Conservation (phyloP, 176 grass and related monocot genomes). For the Paspalum vaginatum region DNA sequence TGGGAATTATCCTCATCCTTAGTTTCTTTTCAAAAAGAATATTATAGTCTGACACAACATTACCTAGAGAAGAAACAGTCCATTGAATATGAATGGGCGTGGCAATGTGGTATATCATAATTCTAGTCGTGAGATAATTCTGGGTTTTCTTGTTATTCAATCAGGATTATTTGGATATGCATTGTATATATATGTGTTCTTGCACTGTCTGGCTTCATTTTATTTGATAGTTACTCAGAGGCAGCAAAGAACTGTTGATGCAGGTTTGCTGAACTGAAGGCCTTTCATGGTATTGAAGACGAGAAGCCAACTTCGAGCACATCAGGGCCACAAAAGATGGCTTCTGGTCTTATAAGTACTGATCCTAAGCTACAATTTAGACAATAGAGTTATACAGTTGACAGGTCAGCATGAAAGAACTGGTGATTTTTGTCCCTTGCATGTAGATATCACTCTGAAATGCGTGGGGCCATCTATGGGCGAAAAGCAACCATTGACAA, state of each 20-base stretch:
- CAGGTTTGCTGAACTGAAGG: constrained; percentile 81
- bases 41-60: background rate
- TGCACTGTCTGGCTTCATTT: background rate
- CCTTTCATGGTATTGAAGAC: constrained; percentile 82
- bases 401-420: background rate
- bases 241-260: constrained; percentile 15
- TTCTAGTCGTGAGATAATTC: background rate
- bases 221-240: background rate
- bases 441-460: constrained; percentile 81
- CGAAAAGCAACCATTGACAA: constrained; percentile 80
- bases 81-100: background rate
- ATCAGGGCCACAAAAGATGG: constrained; percentile 78
- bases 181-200: too few relatives aligned
- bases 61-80: background rate
- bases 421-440: background rate
- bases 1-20: constrained; percentile 17
- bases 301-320: constrained; percentile 65
- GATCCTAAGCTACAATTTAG: constrained; percentile 11
- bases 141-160: background rate
- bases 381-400: background rate
- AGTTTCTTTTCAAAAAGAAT: background rate
- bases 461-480: constrained; percentile 95
- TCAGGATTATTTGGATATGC: too few relatives aligned
- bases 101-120: too few relatives aligned
- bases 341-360: constrained; percentile 85